These are phyloP conservation scores for Cordia subcordata DNA, from an alignment of 257 asterid species.

Conservation along the genomic window DNA sequence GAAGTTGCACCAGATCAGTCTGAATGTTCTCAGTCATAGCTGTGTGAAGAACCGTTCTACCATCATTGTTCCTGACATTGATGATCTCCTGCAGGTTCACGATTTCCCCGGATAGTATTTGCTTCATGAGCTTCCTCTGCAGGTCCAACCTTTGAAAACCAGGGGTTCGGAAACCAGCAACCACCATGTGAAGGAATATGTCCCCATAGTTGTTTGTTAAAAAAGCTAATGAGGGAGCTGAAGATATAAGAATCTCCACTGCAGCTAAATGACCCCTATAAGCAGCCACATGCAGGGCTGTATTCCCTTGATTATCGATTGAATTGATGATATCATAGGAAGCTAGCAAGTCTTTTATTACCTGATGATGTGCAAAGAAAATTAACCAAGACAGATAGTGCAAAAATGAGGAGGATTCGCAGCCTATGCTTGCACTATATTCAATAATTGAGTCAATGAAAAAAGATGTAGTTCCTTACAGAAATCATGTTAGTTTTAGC, in stretches of 20 bases:
- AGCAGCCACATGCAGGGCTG: conserved; percentile 70
- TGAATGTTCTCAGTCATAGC: conserved; percentile 58
- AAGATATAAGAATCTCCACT: conserved; percentile 41
- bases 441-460: too few relatives aligned
- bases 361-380: conserved; percentile 32
- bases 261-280: conserved; percentile 57
- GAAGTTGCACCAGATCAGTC: conserved; percentile 62
- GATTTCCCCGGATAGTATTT: conserved; percentile 28
- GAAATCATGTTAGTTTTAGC: too few relatives aligned
- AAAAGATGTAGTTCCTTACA: too few relatives aligned
- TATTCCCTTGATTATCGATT: conserved; percentile 62
- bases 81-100: conserved; percentile 38
- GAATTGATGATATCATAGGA: conserved; percentile 38
- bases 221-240: conserved; percentile 37
- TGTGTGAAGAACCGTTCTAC: conserved; percentile 77
- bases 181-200: conserved; percentile 81
- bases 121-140: conserved; percentile 56
- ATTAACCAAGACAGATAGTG: too few relatives aligned
- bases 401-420: too few relatives aligned
- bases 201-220: conserved; percentile 59
- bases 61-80: conserved; percentile 60
- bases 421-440: too few relatives aligned
- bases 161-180: conserved; percentile 67
- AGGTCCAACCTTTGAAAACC: conserved; percentile 63
- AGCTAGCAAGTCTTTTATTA: conserved; percentile 47